Base-by-base conservation (phyloP, 176 grass and related monocot genomes). In the Eleusine indica region DNA sequence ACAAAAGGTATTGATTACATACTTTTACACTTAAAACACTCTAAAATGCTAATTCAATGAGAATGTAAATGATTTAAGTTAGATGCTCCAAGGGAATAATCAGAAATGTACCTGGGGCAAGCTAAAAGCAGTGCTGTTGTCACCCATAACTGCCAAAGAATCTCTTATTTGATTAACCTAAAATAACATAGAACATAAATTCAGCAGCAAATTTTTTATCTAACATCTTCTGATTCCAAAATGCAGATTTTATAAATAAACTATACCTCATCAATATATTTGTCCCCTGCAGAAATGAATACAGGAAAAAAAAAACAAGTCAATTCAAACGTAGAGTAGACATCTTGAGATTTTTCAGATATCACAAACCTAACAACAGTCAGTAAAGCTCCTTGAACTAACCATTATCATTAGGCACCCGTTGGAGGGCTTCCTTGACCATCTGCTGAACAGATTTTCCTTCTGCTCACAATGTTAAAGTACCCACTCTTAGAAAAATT, bases 361-460 rank as follows among this genome's bases (percentile, higher is more conserved):
- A 82, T 35, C 56, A 72, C 41, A 32, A 90, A 58, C 4, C n/a
- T 42, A 84, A 74, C 3, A 44, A 52, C 35, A 75, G 54, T 46
- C 4, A 56, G 25, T 37, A 71, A 37, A 7, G 65, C 37, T 39
- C 14, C 15, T 38, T 68, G 70, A 75, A 66, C 93, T 85, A 77
- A 99, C 96, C 93, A 65, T 66, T 90, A 81, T 68, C 85, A 80
- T 99, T 99, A 80, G 96, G 96, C 22, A 99, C 93, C 77, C 75
- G 83, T 67, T 88, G 87, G 74, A 99, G 89, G 18, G 96, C 93
- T 94, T 99, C 93, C 81, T 99, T 88, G 49, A 99, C 93, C 96
- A 99, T 99, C 87, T 96, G 77, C 79, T 99, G 93, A 82, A 99
- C 96, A 71, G 96, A 99, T 85, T 99, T 99, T 64, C 96, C 96